phyloP scores from a whole-genome alignment of 73 alveolate genomes.

The Paramecium biaurelia region DNA sequence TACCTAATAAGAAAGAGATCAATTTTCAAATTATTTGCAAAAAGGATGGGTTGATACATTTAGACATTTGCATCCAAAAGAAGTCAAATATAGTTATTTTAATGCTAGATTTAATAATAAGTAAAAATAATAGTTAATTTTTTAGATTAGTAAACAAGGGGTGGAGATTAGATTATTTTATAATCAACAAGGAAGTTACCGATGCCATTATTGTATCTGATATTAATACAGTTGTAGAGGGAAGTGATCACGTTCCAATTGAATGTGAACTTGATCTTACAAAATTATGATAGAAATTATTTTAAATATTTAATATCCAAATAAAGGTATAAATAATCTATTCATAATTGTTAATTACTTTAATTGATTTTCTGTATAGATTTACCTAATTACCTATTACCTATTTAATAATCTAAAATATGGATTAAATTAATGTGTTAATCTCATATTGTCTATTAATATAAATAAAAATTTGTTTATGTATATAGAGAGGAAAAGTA shows the following conservation, averaged over 20 bases:
- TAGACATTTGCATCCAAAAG: constrained; percentile 73
- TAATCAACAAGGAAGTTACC: constrained; percentile 67
- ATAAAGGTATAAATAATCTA: not conserved
- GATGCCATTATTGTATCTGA: constrained; percentile 67
- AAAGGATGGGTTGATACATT: constrained; percentile 76
- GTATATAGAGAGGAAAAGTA: not conserved
- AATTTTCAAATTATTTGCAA: constrained; percentile 69
- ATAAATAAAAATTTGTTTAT: not conserved
- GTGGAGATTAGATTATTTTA: constrained; percentile 83
- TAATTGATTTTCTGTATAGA: too few relatives aligned
- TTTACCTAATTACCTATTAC: too few relatives aligned
- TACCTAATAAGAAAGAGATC: constrained; percentile 82
- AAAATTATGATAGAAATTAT: constrained; percentile 17
- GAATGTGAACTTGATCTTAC: constrained; percentile 59
- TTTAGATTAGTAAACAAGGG: constrained; percentile 73
- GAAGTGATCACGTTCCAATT: constrained; percentile 90
- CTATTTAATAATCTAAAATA: too few relatives aligned
- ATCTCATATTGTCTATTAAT: not conserved
- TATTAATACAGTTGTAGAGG: constrained; percentile 68
- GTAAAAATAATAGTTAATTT: not conserved
- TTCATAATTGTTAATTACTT: too few relatives aligned
- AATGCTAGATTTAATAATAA: constrained; percentile 71
- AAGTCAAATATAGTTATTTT: constrained; percentile 82
- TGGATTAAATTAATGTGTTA: not conserved
- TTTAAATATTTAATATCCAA: not conserved